Evolutionary conservation across 2,329 filamentous ascomycete genomes (phyloP), one percentile per base, ranked within the genome.

Genomic region (Decorospora gaudefroyi): DNA sequence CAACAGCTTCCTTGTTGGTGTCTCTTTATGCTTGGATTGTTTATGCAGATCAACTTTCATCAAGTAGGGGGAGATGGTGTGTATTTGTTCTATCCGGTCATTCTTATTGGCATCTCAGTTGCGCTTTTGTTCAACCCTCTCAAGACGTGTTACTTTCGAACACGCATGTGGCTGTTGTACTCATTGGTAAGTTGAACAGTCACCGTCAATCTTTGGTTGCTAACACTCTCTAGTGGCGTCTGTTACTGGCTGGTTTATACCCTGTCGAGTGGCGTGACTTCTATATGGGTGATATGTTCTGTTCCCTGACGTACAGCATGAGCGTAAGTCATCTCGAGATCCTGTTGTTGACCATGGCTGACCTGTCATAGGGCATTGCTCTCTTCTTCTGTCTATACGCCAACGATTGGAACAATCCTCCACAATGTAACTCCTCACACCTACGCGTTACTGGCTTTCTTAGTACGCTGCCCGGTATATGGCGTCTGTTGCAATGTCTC

Each of bases 201-300:
- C 11, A 4, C 4, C 1, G 4, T 1, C 9, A n/a, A 11, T 9
- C 12, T 6, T 2, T 12, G n/a, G n/a, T 7, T 13, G 10, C 70
- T 76, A 51, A 76, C 21, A 6, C 3, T 9, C 8, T 26, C 6
- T 52, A 93, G 86, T 95, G 88, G 81, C 88, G 93, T 49, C 77
- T 97, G 12, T 74, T 95, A 39, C 79, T 92, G 34, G 89, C 92
- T 10, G 91, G 91, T 3, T 68, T 95, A 13, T 96, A 95, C 62
- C 90, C 90, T 1, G 93, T 99, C 35, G 92, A 97, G 67, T 99
- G 97, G 68, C 83, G 91, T 45, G 93, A 99, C 71, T 97, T 99
- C 73, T 97, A 96, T 71, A 79, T 97, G 0, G 93, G 93, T 38
- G 93, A 99, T 67, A 96, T 97, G 78, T 96, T 95, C 70, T 97